Evolutionary conservation across 148 eudicot species (phyloP).

Genomic region (Selenicereus undatus): DNA sequence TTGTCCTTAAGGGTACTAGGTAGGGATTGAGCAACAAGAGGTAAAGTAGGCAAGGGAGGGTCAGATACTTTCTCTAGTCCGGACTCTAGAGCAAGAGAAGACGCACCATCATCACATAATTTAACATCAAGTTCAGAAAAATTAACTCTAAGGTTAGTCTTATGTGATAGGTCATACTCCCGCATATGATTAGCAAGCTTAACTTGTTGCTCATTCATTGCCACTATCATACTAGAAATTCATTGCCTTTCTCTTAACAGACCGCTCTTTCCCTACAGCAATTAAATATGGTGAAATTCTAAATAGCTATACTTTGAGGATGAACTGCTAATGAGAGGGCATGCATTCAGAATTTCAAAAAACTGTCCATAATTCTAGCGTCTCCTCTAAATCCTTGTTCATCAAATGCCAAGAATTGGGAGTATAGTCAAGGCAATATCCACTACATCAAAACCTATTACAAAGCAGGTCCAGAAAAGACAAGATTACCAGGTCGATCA

Average conservation of each 20-base stretch:
- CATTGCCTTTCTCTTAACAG: conserved; percentile 36
- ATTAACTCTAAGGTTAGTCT: too few relatives aligned
- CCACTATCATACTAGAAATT: too few relatives aligned
- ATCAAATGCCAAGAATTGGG: background rate
- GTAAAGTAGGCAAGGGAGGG: too few relatives aligned
- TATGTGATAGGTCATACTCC: too few relatives aligned
- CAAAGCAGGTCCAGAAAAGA: background rate
- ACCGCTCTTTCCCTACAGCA: conserved; percentile 22
- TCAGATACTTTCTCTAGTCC: too few relatives aligned
- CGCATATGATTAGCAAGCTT: too few relatives aligned
- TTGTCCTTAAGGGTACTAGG: too few relatives aligned
- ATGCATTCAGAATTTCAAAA: background rate
- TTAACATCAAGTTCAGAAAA: too few relatives aligned
- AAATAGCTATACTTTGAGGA: background rate
- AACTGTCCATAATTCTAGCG: background rate
- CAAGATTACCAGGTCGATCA: conserved; percentile 19
- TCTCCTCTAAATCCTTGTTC: background rate
- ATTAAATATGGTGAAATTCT: conserved; percentile 1
- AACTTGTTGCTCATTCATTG: too few relatives aligned
- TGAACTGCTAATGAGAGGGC: background rate
- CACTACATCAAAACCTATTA: background rate
- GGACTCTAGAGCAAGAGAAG: too few relatives aligned
- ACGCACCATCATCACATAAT: too few relatives aligned
- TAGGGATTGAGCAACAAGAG: too few relatives aligned
- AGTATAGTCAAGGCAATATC: background rate